A percentile compares a stretch with the other conserved stretches of the same genome.
phyloP scores from a whole-genome alignment of 1,284 basidiomycete species.

The Sutorius eximius region DNA sequence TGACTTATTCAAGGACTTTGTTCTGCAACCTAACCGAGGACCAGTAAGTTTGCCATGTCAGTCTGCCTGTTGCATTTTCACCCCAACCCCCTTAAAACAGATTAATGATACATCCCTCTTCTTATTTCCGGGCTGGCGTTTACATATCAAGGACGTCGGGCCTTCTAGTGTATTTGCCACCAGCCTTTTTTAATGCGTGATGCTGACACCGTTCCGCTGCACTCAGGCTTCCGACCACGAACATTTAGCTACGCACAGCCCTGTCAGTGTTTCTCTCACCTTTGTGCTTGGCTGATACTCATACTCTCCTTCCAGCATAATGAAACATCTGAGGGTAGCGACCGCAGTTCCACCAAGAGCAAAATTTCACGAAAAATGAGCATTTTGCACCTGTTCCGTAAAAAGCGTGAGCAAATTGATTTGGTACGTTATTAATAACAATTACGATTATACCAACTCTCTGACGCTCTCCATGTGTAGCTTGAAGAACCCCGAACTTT shows the following conservation, averaged over 20 bases:
- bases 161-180: not conserved
- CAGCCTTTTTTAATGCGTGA: not conserved
- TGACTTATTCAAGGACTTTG: slow-evolving; percentile 15
- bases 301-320: slow-evolving; percentile 2
- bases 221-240: not conserved
- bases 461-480: slow-evolving; percentile 4
- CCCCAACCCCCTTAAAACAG: not conserved
- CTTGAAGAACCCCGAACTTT: not conserved
- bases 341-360: not conserved
- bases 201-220: not conserved
- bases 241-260: not conserved
- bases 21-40: slow-evolving; percentile 15
- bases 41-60: slow-evolving; percentile 2
- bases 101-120: not conserved
- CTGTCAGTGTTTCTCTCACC: not conserved
- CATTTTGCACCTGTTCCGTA: not conserved
- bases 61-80: not conserved
- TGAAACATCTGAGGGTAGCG: not conserved
- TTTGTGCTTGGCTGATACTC: no score
- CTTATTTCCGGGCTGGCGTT: not conserved
- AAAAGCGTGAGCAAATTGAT: not conserved
- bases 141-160: not conserved
- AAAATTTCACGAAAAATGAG: not conserved
- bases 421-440: slow-evolving; percentile 8
- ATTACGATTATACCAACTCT: not conserved